Conservation (phyloP, 768 basidiomycete species). For the Leccinum boreale region DNA sequence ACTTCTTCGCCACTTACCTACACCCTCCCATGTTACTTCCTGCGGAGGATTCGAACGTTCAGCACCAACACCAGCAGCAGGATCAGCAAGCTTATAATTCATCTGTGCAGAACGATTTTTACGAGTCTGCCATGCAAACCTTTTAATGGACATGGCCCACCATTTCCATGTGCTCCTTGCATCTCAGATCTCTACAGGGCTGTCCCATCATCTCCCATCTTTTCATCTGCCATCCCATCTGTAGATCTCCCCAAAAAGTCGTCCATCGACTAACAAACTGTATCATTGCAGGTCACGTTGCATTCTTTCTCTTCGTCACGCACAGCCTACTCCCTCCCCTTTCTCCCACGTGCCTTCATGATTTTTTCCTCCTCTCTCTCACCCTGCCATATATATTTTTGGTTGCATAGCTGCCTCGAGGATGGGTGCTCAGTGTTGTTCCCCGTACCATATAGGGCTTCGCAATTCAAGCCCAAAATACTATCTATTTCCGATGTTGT, state of each 20-base stretch:
- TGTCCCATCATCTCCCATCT: background rate
- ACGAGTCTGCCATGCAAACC: slow-evolving; percentile 34
- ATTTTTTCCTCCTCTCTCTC: slow-evolving; percentile 14
- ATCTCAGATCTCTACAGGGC: slow-evolving; percentile 5
- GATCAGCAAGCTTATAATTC: slow-evolving; percentile 15
- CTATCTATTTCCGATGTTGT: slow-evolving; percentile 15
- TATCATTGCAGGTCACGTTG: slow-evolving; percentile 16
- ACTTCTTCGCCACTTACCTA: slow-evolving; percentile 49
- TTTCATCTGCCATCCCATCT: slow-evolving; percentile 2
- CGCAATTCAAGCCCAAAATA: slow-evolving; percentile 44
- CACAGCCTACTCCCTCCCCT: background rate
- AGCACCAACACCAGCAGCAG: slow-evolving; percentile 25
- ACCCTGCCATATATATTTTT: slow-evolving; percentile 30
- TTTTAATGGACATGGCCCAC: slow-evolving; percentile 17
- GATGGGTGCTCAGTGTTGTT: slow-evolving; percentile 4
- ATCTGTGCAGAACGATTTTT: slow-evolving; percentile 27
- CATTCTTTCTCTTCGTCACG: slow-evolving; percentile 2
- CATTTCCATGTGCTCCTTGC: background rate
- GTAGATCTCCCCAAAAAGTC: slow-evolving; percentile 21
- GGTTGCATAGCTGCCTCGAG: slow-evolving; percentile 20
- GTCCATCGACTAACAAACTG: slow-evolving; percentile 5
- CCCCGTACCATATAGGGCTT: slow-evolving; percentile 39
- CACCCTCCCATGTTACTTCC: slow-evolving; percentile 56
- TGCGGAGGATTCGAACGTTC: slow-evolving; percentile 30
- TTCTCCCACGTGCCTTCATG: no score